Conservation (phyloP, 1,284 basidiomycete species). For the Moesziomyces aphidis region DNA sequence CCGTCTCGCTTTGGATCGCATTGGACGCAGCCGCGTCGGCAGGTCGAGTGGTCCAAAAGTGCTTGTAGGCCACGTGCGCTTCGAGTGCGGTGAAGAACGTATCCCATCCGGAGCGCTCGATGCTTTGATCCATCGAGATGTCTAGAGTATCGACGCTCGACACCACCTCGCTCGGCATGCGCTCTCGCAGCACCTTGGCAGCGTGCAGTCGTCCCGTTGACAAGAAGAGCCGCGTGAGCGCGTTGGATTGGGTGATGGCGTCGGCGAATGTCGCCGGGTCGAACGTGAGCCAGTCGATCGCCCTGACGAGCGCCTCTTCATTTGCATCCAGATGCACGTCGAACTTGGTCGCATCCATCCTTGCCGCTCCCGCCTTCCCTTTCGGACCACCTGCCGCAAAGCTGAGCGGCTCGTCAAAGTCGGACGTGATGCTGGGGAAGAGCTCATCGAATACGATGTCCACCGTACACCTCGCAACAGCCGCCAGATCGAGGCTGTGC, state of each 20-base stretch:
- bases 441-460: conserved; percentile 73
- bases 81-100: conserved; percentile 62
- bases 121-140: conserved; percentile 45
- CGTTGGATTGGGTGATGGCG: conserved; percentile 64
- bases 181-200: conserved; percentile 57
- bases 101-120: conserved; percentile 62
- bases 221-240: conserved; percentile 58
- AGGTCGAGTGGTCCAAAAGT: conserved; percentile 52
- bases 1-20: conserved; percentile 1
- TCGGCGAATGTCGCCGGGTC: conserved; percentile 67
- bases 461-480: conserved; percentile 84
- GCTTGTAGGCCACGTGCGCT: conserved; percentile 52
- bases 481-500: conserved; percentile 83
- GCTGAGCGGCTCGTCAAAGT: conserved; percentile 26
- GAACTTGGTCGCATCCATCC: conserved; percentile 31
- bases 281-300: conserved; percentile 94
- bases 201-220: conserved; percentile 59
- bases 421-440: conserved; percentile 70
- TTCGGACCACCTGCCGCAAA: conserved; percentile 23
- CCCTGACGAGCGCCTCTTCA: conserved; percentile 76
- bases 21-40: conserved; percentile 10
- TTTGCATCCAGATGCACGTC: conserved; percentile 37
- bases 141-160: conserved; percentile 25
- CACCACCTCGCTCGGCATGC: conserved; percentile 58
- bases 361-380: conserved; percentile 10